A percentile compares a stretch with the other conserved stretches of the same genome.
Evolutionary conservation across 1,139 yeast species (phyloP).

Genomic region (Meyerozyma smithsonii): DNA sequence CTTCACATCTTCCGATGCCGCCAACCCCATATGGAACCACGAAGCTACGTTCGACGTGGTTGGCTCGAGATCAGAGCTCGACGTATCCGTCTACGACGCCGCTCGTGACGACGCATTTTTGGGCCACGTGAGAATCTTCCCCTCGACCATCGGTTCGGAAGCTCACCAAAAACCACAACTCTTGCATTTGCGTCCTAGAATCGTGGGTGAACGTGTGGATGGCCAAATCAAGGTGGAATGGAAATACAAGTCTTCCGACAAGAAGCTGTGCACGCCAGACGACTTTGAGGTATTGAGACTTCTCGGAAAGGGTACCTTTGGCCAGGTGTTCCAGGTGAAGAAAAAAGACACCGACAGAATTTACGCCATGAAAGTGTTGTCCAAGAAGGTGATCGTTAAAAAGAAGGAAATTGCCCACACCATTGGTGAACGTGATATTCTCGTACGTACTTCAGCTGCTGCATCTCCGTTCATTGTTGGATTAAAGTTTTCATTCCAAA

Average conservation of each 20-base stretch:
- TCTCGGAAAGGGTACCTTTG: slow-evolving; percentile 95
- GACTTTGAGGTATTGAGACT: slow-evolving; percentile 89
- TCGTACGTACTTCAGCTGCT: slow-evolving; percentile 78
- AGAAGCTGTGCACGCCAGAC: slow-evolving; percentile 82
- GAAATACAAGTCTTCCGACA: slow-evolving; percentile 63
- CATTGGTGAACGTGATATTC: slow-evolving; percentile 90
- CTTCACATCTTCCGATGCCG: slow-evolving; percentile 24
- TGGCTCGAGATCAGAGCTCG: slow-evolving; percentile 76
- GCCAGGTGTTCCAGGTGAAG: slow-evolving; percentile 93
- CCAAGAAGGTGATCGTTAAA: slow-evolving; percentile 90
- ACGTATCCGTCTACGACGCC: slow-evolving; percentile 83
- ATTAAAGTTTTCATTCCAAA: slow-evolving; percentile 90
- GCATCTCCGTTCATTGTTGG: slow-evolving; percentile 92
- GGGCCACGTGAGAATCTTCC: slow-evolving; percentile 77
- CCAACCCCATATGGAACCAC: slow-evolving; percentile 85
- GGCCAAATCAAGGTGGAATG: slow-evolving; percentile 76
- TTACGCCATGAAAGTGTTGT: slow-evolving; percentile 94
- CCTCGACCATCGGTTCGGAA: slow-evolving; percentile 47
- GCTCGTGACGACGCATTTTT: slow-evolving; percentile 75
- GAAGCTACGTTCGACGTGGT: slow-evolving; percentile 90
- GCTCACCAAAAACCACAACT: slow-evolving; percentile 51
- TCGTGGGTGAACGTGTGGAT: slow-evolving; percentile 67
- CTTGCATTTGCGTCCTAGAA: slow-evolving; percentile 70
- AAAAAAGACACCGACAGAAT: slow-evolving; percentile 84
- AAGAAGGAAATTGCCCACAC: slow-evolving; percentile 98